Evolutionary conservation across 306 rosid genomes (phyloP), one percentile per base, ranked within the genome.

Genomic region (Glycine latifolia): DNA sequence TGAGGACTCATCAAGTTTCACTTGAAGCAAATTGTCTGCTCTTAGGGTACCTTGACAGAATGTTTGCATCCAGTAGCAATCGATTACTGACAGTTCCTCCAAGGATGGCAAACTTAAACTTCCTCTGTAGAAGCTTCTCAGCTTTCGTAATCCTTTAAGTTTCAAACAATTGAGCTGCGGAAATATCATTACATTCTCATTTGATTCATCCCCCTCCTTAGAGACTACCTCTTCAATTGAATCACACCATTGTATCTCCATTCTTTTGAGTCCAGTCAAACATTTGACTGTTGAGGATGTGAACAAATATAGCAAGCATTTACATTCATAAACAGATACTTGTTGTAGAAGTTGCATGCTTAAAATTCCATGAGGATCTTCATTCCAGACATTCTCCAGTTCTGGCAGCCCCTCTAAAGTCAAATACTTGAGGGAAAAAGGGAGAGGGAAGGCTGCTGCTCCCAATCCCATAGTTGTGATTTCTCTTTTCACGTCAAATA

Each of bases 111-210:
- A 63, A 37, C 69, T 5, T 63, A 62, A 62, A 62, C 10, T 62
- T 10, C 44, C 68, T 10, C 0, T 0, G 10, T 62, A 33, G 16
- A 62, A 62, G 3, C 44, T 10, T 11, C 0, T 11, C 2, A 62
- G 44, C 0, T 2, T 2, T 0, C 0, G 1, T 62, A 62, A 33
- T 0, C 0, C 0, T 0, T 5, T 0, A 11, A 62, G 46, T 4
- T 31, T 0, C 9, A 62, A 62, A 62, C 4, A 31, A 0, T 0
- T 31, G 4, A 62, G 68, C 1, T 62, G 3, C 4, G 3, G 7
- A 62, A 62, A 62, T 5, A 33, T 33, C 11, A 62, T 62, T 0
- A 33, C 15, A 31, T 61, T 43, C 43, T 61, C 15, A 11, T 11
- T 2, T 62, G 68, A 33, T 61, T 61, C 16, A 6, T 5, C 44